These are phyloP conservation scores for Sclerotinia borealis DNA, from an alignment of 2,329 filamentous ascomycete species.

Conservation along the genomic window DNA sequence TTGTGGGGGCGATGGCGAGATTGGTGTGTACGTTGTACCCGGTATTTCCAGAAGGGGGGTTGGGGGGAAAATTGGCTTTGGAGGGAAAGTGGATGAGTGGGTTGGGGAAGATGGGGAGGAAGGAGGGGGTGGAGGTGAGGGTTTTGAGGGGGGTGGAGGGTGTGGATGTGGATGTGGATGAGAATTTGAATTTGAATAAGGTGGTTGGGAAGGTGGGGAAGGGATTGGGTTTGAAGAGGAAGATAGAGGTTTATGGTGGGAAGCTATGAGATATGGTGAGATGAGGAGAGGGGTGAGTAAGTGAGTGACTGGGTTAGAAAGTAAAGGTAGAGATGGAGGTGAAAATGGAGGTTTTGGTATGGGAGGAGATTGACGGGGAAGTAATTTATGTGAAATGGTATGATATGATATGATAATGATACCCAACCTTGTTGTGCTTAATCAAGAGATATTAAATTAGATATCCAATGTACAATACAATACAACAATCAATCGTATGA, in stretches of 20 bases:
- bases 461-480: too few relatives aligned
- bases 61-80: background rate
- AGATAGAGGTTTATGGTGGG: background rate
- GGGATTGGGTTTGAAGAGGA: background rate
- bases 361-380: too few relatives aligned
- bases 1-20: constrained; percentile 22
- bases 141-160: background rate
- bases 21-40: background rate
- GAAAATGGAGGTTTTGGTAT: too few relatives aligned
- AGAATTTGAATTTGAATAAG: background rate
- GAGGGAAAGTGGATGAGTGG: background rate
- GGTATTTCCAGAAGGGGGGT: background rate
- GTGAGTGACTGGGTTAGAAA: too few relatives aligned
- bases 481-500: too few relatives aligned
- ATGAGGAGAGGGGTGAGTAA: background rate
- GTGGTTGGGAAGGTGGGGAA: background rate
- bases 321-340: too few relatives aligned
- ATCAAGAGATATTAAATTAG: too few relatives aligned
- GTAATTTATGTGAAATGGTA: too few relatives aligned
- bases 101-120: background rate
- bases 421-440: too few relatives aligned
- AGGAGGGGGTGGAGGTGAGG: background rate
- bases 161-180: background rate
- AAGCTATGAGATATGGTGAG: too few relatives aligned
- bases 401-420: too few relatives aligned